Percentiles rank a stretch among this genome's conserved stretches.
These are phyloP conservation scores for Aspergillus carbonarius DNA, from an alignment of 2,329 filamentous ascomycete genomes.

Conservation along the genomic window DNA sequence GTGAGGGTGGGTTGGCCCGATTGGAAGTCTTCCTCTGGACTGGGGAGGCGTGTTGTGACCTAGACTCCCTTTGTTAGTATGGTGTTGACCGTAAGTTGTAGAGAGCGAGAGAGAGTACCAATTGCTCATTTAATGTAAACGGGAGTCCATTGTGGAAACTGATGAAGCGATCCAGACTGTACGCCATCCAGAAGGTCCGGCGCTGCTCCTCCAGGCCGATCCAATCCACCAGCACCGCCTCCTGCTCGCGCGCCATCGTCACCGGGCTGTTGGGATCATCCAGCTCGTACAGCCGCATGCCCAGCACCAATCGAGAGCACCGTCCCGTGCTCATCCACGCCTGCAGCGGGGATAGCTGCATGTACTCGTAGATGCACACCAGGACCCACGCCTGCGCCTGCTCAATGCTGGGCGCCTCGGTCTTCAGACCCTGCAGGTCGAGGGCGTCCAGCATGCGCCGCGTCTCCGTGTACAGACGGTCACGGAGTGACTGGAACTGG, in stretches of 20 bases:
- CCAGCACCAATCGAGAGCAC: conserved; percentile 38
- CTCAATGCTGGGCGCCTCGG: conserved; percentile 25
- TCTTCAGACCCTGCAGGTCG: conserved; percentile 10
- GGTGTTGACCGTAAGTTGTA: neutral
- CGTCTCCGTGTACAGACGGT: conserved; percentile 28
- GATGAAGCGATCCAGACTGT: conserved; percentile 38
- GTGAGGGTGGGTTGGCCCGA: conserved; percentile 28
- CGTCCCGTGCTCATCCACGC: conserved; percentile 41
- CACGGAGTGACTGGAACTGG: conserved; percentile 30
- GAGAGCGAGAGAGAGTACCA: conserved; percentile 13
- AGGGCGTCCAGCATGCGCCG: conserved; percentile 25
- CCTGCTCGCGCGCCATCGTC: conserved; percentile 13
- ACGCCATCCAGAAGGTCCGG: conserved; percentile 45
- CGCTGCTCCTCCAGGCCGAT: conserved; percentile 37
- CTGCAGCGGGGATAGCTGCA: conserved; percentile 32
- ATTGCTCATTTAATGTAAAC: conserved; percentile 28
- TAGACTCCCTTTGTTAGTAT: conserved; percentile 5
- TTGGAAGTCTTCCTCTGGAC: conserved; percentile 38
- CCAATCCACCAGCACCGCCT: conserved; percentile 20
- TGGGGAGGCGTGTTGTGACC: conserved; percentile 38
- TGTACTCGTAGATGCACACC: conserved; percentile 39
- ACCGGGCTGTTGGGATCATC: conserved; percentile 26
- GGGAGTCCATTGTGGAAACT: conserved; percentile 33
- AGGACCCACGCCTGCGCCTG: conserved; percentile 40
- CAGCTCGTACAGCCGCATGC: conserved; percentile 38